Conservation (phyloP, 164 flowering plant genomes). For the Tinospora cordifolia region DNA sequence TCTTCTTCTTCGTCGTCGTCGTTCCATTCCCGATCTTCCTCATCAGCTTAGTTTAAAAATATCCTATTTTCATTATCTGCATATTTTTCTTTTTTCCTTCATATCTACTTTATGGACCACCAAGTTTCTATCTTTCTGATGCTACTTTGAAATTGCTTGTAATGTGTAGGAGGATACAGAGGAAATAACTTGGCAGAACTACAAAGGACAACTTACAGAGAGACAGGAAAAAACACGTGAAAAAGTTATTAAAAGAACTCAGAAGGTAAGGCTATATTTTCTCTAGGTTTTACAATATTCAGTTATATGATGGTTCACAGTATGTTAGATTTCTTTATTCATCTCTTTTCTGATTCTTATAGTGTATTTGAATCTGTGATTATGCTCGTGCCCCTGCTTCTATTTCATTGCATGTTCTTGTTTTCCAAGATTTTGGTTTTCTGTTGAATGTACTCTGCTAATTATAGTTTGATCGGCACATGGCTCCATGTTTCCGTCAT, state of each 20-base stretch:
- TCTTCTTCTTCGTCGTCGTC: too few species aligned
- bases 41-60: not conserved
- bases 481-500: too few species aligned
- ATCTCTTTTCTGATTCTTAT: too few species aligned
- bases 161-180: constrained; percentile 54
- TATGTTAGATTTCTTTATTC: not conserved
- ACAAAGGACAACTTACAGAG: constrained; percentile 92
- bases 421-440: too few species aligned
- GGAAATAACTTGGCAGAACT: constrained; percentile 93
- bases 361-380: too few species aligned
- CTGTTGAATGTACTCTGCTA: too few species aligned
- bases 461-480: too few species aligned
- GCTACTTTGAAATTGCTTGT: constrained; percentile 9
- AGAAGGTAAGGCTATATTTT: constrained; percentile 51
- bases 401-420: too few species aligned
- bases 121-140: not conserved
- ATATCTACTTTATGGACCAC: not conserved
- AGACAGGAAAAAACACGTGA: constrained; percentile 94
- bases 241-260: constrained; percentile 73
- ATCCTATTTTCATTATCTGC: not conserved
- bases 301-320: not conserved
- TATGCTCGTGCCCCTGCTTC: too few species aligned
- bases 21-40: not conserved
- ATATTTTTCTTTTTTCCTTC: not conserved
- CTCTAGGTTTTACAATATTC: not conserved